Evolutionary conservation across 2,329 filamentous ascomycete genomes (phyloP).

Genomic region (Botrytis byssoidea): DNA sequence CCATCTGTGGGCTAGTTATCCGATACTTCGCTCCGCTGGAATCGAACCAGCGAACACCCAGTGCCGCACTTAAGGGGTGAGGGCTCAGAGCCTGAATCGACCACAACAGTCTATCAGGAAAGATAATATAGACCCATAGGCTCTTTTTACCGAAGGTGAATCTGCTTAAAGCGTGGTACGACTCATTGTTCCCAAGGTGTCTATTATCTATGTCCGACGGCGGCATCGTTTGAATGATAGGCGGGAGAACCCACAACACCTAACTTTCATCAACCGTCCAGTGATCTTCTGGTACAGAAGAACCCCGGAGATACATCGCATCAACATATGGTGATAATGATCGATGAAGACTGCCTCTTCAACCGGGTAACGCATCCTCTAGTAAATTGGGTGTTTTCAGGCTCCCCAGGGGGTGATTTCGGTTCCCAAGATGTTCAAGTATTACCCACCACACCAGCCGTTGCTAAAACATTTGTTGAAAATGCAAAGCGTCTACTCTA

Average conservation of each 20-base stretch:
- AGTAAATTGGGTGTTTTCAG: neutral
- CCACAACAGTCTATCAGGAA: no score
- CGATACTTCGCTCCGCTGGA: neutral
- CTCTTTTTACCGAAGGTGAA: neutral
- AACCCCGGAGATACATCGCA: no score
- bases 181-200: slow-evolving; percentile 1
- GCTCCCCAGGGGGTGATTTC: slow-evolving; percentile 7
- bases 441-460: slow-evolving; percentile 1
- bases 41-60: neutral
- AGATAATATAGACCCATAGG: no score
- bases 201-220: neutral
- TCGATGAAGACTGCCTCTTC: slow-evolving; percentile 10
- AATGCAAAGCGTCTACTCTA: neutral
- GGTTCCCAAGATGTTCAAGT: slow-evolving; percentile 5
- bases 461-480: slow-evolving; percentile 2
- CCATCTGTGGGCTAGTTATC: no score
- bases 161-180: neutral
- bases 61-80: neutral
- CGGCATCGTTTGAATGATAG: neutral
- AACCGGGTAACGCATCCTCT: slow-evolving; percentile 7
- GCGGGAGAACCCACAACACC: neutral
- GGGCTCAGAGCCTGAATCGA: neutral
- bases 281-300: neutral
- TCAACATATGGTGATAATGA: slow-evolving; percentile 1
- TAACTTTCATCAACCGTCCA: neutral